Evolutionary conservation across 768 basidiomycete genomes (phyloP).

Genomic region (Mycena kentingensis): DNA sequence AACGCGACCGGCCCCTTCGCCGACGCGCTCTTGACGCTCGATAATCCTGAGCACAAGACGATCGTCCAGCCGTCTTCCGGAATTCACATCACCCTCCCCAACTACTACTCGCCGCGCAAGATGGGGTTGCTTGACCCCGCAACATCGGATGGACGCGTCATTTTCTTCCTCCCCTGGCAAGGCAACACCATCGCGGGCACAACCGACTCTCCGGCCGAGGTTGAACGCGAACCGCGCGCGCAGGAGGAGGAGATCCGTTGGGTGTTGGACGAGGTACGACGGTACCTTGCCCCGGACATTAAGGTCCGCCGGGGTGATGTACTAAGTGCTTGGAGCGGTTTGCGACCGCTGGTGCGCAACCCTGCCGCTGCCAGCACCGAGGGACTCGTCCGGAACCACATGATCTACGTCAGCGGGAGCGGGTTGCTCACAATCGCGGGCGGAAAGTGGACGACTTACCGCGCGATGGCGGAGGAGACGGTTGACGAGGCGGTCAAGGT

Average conservation of each 20-base stretch:
- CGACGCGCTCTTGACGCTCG: constrained; percentile 82
- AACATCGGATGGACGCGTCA: constrained; percentile 94
- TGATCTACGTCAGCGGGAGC: constrained; percentile 79
- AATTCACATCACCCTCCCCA: constrained; percentile 94
- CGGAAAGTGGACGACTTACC: constrained; percentile 99
- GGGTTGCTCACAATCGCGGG: constrained; percentile 94
- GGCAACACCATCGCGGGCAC: constrained; percentile 97
- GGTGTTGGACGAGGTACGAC: constrained; percentile 91
- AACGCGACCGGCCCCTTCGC: constrained; percentile 97
- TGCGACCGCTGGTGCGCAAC: constrained; percentile 88
- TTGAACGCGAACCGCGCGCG: constrained; percentile 75
- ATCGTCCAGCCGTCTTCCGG: constrained; percentile 94
- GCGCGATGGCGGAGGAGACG: constrained; percentile 94
- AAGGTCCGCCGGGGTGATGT: constrained; percentile 94
- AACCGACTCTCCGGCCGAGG: constrained; percentile 80
- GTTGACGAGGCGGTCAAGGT: constrained; percentile 84
- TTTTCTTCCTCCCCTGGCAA: constrained; percentile 99
- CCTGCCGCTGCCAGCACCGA: constrained; percentile 71
- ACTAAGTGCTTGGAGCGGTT: constrained; percentile 90
- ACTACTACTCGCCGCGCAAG: constrained; percentile 91
- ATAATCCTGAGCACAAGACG: constrained; percentile 72
- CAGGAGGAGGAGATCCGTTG: constrained; percentile 94
- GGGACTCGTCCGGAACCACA: constrained; percentile 88
- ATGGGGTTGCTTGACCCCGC: constrained; percentile 97
- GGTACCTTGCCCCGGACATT: constrained; percentile 90